Conservation (phyloP, 148 eudicot genomes). For the Simmondsia chinensis region DNA sequence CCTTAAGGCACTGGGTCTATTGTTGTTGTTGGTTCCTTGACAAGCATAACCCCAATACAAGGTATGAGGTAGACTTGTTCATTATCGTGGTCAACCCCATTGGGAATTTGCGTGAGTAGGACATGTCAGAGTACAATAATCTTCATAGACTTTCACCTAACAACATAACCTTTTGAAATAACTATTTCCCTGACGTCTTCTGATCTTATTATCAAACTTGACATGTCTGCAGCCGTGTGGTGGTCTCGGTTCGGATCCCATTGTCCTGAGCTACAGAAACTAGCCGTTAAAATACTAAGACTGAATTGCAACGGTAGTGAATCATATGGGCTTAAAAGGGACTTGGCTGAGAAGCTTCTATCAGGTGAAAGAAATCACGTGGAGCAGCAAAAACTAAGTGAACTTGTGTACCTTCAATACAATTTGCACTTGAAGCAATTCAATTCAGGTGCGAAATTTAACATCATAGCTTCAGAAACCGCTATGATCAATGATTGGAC, state of each 20-base stretch:
- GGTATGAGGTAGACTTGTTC: no score
- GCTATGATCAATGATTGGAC: no score
- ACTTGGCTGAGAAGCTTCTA: slow-evolving; percentile 43
- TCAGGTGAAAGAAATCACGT: slow-evolving; percentile 11
- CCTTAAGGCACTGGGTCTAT: no score
- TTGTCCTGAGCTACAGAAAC: slow-evolving; percentile 55
- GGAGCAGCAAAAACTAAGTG: slow-evolving; percentile 24
- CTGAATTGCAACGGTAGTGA: slow-evolving; percentile 61
- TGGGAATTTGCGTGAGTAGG: no score
- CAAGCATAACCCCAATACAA: no score
- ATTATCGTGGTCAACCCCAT: no score
- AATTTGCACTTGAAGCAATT: slow-evolving; percentile 38
- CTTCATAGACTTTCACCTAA: no score
- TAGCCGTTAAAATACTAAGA: slow-evolving; percentile 46
- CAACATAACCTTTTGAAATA: no score
- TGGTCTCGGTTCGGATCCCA: slow-evolving; percentile 42
- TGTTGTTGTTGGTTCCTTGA: no score
- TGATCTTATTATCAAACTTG: not conserved
- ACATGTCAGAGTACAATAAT: no score
- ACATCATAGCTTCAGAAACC: no score
- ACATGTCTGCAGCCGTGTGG: slow-evolving; percentile 40
- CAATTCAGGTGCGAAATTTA: slow-evolving; percentile 11
- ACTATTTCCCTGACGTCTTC: no score
- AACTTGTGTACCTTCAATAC: slow-evolving; percentile 36
- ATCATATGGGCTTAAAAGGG: slow-evolving; percentile 37